A percentile compares a stretch with the other conserved stretches of the same genome.
Evolutionary conservation across 1,284 basidiomycete species (phyloP).

Genomic region (Kwoniella shivajii): DNA sequence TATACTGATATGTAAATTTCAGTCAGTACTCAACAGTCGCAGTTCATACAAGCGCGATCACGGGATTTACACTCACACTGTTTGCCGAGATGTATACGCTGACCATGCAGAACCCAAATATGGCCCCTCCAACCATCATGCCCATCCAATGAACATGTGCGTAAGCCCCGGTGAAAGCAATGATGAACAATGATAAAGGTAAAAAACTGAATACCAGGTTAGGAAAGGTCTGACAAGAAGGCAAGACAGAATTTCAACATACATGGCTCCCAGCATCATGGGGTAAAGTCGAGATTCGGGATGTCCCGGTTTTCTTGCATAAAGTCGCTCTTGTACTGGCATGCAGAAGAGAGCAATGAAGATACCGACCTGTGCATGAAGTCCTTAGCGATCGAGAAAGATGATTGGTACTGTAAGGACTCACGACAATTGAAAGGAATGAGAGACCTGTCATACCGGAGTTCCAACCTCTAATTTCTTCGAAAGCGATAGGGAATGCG

Average conservation of each 20-base stretch:
- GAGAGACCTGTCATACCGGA: slow-evolving; percentile 49
- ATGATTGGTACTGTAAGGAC: slow-evolving; percentile 3
- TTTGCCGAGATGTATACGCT: slow-evolving; percentile 51
- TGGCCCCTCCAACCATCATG: slow-evolving; percentile 32
- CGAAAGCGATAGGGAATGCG: slow-evolving; percentile 51
- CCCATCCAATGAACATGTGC: slow-evolving; percentile 45
- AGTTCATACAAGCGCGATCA: neutral
- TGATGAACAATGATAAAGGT: slow-evolving; percentile 54
- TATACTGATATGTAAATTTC: slow-evolving; percentile 23
- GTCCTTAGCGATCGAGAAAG: neutral
- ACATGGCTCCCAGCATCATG: slow-evolving; percentile 41
- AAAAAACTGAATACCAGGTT: slow-evolving; percentile 29
- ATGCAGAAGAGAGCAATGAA: slow-evolving; percentile 34
- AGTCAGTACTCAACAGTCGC: neutral
- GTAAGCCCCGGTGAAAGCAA: slow-evolving; percentile 46
- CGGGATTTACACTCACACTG: slow-evolving; percentile 23
- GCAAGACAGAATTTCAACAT: neutral
- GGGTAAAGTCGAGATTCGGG: slow-evolving; percentile 43
- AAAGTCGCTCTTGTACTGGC: slow-evolving; percentile 47
- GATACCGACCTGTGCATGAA: slow-evolving; percentile 36
- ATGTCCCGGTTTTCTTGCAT: slow-evolving; percentile 27
- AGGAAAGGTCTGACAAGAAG: neutral
- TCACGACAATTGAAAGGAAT: slow-evolving; percentile 48
- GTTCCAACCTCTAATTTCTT: slow-evolving; percentile 50
- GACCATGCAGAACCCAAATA: slow-evolving; percentile 47